Base-by-base conservation (phyloP, 2,329 filamentous ascomycete genomes). In the Diaporthe amygdali region DNA sequence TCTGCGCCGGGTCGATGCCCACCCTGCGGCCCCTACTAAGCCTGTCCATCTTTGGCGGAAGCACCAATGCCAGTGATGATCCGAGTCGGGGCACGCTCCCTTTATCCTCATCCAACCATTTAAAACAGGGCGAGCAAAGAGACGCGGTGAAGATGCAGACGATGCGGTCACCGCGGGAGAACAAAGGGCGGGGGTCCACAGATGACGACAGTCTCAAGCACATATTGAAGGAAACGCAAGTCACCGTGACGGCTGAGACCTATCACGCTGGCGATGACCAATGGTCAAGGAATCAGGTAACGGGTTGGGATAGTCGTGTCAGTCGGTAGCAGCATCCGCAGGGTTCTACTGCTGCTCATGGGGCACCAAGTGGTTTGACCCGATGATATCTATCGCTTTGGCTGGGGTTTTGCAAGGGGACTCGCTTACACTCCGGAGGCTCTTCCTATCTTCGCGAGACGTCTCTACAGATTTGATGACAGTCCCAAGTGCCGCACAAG, bases 1-100 rank as follows among this genome's bases (percentile, higher is more conserved):
- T 88, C 72, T 80, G 84, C 9, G 84, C 86, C 15, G 85, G 84
- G 3, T 86, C 84, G 9, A 78, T 84, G 46, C 83, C 84, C 9
- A 82, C 84, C 5, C 79, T 86, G 2, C 83, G 85, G 0, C 84
- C 84, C 1, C 76, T 87, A 9, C 79, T 86, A 66, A 76, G 76
- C 66, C 70, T 79, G 44, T 74, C 77, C 9, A 68, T 75, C 49
- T 61, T 80, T 63, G 71, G 72, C 9, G 73, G 72, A 5, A 34
- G 63, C 22, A 47, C 37, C 47, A 66, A 47, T 25, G 68, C 25
- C 47, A 70, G 59, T 2, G 25, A 44, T 7, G 46, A 22, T 5
- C 55, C 41, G 4, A 54, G 52, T 10, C 51, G 37, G 1, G 66
- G 52, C 41, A 68, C 66, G 9, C 30, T 51, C 6, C 66, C 32